These are phyloP conservation scores for Vitis hybrid DNA, from an alignment of 177 flowering plant genomes.

Conservation along the genomic window DNA sequence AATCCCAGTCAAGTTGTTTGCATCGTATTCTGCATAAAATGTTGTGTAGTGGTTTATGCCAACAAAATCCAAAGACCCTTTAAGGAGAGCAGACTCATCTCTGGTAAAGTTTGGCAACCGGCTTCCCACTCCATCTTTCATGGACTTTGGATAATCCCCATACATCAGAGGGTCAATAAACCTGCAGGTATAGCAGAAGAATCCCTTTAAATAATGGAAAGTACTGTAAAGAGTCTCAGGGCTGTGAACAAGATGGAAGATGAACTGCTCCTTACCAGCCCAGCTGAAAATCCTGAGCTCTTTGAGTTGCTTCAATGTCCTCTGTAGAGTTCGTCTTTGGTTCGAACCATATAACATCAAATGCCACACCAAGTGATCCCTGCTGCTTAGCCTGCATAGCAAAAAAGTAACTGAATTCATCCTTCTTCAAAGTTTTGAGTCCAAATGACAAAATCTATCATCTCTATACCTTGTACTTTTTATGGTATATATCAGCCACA, in stretches of 20 bases:
- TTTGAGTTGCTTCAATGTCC: slow-evolving; percentile 75
- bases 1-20: slow-evolving; percentile 33
- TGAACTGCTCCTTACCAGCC: slow-evolving; percentile 59
- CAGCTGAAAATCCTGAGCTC: slow-evolving; percentile 87
- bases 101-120: slow-evolving; percentile 71
- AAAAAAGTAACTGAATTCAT: not conserved
- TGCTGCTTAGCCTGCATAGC: slow-evolving; percentile 49
- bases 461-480: slow-evolving; percentile 66
- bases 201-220: not conserved
- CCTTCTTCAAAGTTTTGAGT: too few relatives aligned
- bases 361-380: slow-evolving; percentile 66
- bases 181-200: slow-evolving; percentile 36
- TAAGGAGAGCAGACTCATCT: slow-evolving; percentile 51
- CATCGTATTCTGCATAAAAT: slow-evolving; percentile 53
- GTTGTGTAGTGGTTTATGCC: slow-evolving; percentile 77
- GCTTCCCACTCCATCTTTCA: slow-evolving; percentile 67
- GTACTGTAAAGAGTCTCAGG: not conserved
- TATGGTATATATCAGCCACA: slow-evolving; percentile 56
- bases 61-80: slow-evolving; percentile 42
- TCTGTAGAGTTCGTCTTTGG: slow-evolving; percentile 57
- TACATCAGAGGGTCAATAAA: slow-evolving; percentile 78
- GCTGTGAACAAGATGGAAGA: not conserved
- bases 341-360: slow-evolving; percentile 85
- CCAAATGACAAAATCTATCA: not conserved
- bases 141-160: slow-evolving; percentile 84